Percentiles rank a stretch among this genome's conserved stretches.
Evolutionary conservation across 148 eudicot species (phyloP).

Genomic region (Nyssa sinensis): DNA sequence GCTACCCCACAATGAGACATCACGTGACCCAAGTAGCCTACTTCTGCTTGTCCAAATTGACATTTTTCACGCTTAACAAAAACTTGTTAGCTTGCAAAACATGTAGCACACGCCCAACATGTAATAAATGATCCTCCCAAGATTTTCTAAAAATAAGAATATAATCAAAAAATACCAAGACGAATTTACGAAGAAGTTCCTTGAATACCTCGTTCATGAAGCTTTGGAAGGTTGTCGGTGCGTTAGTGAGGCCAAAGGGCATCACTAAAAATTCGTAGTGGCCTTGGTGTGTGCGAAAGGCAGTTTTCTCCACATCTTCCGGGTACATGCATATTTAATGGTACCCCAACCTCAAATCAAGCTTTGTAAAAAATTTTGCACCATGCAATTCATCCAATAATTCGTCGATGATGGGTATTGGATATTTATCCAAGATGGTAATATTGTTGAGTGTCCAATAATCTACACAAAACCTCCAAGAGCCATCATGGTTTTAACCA

Average conservation of each 20-base stretch:
- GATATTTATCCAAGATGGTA: no score
- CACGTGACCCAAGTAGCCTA: conserved; percentile 3
- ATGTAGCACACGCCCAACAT: neutral
- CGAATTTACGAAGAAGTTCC: neutral
- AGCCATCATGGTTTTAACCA: no score
- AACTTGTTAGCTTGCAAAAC: neutral
- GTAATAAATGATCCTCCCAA: neutral
- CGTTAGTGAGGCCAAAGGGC: no score
- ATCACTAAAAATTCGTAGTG: neutral
- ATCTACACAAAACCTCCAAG: no score
- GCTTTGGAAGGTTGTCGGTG: neutral
- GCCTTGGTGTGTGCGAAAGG: neutral
- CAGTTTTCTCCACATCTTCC: neutral
- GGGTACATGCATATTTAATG: neutral
- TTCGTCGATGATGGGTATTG: no score
- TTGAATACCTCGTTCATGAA: neutral
- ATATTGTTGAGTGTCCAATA: no score
- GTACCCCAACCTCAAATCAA: neutral
- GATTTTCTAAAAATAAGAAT: neutral
- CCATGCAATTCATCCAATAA: no score
- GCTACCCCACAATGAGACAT: neutral
- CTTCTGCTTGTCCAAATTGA: neutral
- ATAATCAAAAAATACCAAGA: neutral
- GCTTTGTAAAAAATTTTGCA: no score
- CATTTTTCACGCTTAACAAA: neutral